Percentiles rank a stretch among this genome's conserved stretches.
These are phyloP conservation scores for Ustilago nuda DNA, from an alignment of 1,284 basidiomycete genomes.

Conservation along the genomic window DNA sequence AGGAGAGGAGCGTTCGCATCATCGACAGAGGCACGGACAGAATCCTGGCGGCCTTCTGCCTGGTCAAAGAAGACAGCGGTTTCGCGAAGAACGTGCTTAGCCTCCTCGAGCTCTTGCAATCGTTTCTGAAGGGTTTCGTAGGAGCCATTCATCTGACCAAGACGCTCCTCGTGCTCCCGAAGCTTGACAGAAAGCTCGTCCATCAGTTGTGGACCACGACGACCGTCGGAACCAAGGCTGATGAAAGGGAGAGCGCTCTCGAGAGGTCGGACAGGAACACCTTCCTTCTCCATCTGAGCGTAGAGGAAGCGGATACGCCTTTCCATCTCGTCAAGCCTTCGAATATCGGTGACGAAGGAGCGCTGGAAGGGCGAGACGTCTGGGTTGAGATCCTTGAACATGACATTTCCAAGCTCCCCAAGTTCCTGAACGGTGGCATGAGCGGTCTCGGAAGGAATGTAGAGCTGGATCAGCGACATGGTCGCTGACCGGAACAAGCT, in stretches of 20 bases:
- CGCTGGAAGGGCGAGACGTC: constrained; percentile 97
- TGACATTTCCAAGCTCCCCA: constrained; percentile 92
- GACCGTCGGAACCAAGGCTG: constrained; percentile 73
- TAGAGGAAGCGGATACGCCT: constrained; percentile 91
- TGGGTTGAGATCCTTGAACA: constrained; percentile 98
- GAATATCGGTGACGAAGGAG: constrained; percentile 94
- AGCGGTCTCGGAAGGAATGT: constrained; percentile 95
- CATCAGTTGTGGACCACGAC: constrained; percentile 81
- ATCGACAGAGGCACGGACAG: constrained; percentile 85
- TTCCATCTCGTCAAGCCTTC: constrained; percentile 94
- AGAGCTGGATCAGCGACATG: constrained; percentile 98
- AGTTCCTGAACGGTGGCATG: constrained; percentile 96
- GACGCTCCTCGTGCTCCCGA: constrained; percentile 85
- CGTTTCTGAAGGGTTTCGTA: constrained; percentile 90
- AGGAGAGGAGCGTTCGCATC: constrained; percentile 89
- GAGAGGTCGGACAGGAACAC: constrained; percentile 77
- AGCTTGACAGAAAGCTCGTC: constrained; percentile 92
- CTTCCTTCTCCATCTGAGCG: constrained; percentile 84
- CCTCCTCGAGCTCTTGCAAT: constrained; percentile 89
- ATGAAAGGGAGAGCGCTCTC: constrained; percentile 68
- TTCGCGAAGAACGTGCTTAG: constrained; percentile 87
- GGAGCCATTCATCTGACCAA: constrained; percentile 91
- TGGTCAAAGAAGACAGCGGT: constrained; percentile 96
- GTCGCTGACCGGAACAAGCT: constrained; percentile 68
- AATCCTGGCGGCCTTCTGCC: constrained; percentile 83